These are phyloP conservation scores for Brassica juncea DNA, from an alignment of 345 rosid genomes.

Conservation along the genomic window DNA sequence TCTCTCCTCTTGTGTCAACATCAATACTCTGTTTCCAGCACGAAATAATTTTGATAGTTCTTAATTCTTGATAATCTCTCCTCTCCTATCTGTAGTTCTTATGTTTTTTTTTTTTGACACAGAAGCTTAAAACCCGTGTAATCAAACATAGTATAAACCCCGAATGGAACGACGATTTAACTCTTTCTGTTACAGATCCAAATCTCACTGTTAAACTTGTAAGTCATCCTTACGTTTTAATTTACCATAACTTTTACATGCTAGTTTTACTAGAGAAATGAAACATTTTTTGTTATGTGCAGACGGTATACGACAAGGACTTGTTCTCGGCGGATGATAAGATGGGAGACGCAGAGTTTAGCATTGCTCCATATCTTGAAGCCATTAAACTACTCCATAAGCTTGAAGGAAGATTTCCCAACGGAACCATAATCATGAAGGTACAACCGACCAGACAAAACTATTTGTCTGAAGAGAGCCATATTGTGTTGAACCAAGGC, in stretches of 20 bases:
- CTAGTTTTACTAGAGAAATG: not conserved
- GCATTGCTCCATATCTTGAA: not conserved
- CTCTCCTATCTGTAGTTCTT: not conserved
- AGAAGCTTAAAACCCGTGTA: not conserved
- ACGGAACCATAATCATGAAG: not conserved
- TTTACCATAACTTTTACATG: not conserved
- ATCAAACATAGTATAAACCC: not conserved
- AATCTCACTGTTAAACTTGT: not conserved
- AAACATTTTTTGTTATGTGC: not conserved
- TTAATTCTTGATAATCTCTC: not conserved
- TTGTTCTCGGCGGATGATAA: not conserved
- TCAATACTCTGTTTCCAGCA: not conserved
- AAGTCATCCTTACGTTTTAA: not conserved
- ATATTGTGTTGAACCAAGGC: not conserved
- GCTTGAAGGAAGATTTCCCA: not conserved
- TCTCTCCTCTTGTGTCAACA: not conserved
- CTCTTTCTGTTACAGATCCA: not conserved
- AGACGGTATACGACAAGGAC: not conserved
- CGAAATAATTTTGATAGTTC: not conserved
- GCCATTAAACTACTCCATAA: not conserved
- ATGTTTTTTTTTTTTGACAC: not conserved
- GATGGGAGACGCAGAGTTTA: not conserved
- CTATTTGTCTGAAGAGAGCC: not conserved
- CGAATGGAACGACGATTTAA: not conserved
- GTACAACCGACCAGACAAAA: not conserved